phyloP scores from a whole-genome alignment of 2,329 filamentous ascomycete genomes.

The Chrysoporthe cubensis region DNA sequence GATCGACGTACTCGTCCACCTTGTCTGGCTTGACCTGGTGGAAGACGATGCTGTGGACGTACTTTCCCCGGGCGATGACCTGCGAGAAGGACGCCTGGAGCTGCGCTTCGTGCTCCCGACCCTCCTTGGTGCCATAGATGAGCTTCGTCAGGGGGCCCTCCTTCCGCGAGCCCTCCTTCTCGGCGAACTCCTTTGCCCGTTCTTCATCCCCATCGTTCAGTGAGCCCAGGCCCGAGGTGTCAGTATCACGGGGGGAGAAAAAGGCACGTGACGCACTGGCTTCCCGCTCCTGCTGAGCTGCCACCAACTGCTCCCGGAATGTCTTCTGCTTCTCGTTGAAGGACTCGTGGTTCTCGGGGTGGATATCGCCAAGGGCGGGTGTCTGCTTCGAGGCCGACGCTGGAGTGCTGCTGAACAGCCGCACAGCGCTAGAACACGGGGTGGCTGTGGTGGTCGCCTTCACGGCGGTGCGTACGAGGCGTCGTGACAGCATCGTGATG shows the following conservation, averaged over 20 bases:
- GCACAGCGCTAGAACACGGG: constrained; percentile 49
- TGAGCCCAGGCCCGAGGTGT: constrained; percentile 61
- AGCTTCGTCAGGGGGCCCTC: constrained; percentile 78
- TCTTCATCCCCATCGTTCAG: constrained; percentile 56
- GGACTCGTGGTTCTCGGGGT: constrained; percentile 68
- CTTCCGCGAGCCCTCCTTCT: constrained; percentile 65
- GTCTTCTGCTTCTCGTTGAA: constrained; percentile 85
- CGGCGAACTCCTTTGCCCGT: constrained; percentile 61
- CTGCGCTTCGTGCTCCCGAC: constrained; percentile 89
- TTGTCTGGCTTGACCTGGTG: constrained; percentile 95
- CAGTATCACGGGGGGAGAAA: constrained; percentile 51
- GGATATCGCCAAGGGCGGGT: constrained; percentile 86
- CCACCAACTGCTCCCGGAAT: constrained; percentile 81
- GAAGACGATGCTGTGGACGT: constrained; percentile 96
- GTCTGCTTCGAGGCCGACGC: constrained; percentile 50
- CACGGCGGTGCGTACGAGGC: constrained; percentile 52
- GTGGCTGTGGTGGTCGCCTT: constrained; percentile 38
- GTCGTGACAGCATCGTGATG: constrained; percentile 54
- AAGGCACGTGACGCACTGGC: constrained; percentile 68
- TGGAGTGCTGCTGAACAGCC: constrained; percentile 61
- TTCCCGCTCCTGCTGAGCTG: constrained; percentile 80
- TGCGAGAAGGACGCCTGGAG: constrained; percentile 95
- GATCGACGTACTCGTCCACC: constrained; percentile 89
- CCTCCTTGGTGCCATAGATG: constrained; percentile 97
- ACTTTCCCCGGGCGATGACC: constrained; percentile 93